Evolutionary conservation across 768 basidiomycete genomes (phyloP), one percentile per base, ranked within the genome.

Genomic region (Hygrophorus pudorinus): DNA sequence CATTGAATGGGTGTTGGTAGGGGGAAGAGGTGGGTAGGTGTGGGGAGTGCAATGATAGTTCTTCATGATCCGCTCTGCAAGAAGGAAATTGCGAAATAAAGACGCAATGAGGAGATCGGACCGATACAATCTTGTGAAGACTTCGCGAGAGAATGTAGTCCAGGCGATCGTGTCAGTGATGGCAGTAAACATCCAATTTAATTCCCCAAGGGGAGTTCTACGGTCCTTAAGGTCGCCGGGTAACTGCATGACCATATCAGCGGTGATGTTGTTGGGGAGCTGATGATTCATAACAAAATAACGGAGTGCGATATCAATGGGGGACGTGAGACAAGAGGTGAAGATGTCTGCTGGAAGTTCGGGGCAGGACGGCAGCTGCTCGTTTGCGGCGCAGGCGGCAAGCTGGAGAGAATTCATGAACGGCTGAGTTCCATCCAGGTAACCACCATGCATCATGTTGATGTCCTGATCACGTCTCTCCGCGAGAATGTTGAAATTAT

Each of bases 181-280:
- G 28, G 94, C 91, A 1, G 92, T 98, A 65, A 98, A 98, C 50
- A 98, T 98, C 96, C 96, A 99, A 59, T 94, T 96, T n/a, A 99
- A 76, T 64, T 99, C 96, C 41, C 96, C 96, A 0, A 99, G 70
- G 1, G 96, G 93, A 0, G 96, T 98, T 18, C 93, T 78, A 14
- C 96, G 77, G 57, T 99, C 96, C 63, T 94, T 96, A 48, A 98
- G 75, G 58, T 97, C 93, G 7, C 96, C 96, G 0, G 96, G 96
- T 10, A 99, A 76, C 59, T 92, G 87, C 73, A 87, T 79, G 28
- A 93, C 83, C 85, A 91, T 87, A 56, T 97, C 91, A 21, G 83
- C 72, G 7, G 81, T 82, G 55, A 87, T 76, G 46, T 81, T 79
- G 52, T 78, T 81, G 5, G 85, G 86, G 9, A 91, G 76, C 43